These are phyloP conservation scores for Chaetomium olivaceum DNA, from an alignment of 2,329 filamentous ascomycete genomes.

Conservation along the genomic window DNA sequence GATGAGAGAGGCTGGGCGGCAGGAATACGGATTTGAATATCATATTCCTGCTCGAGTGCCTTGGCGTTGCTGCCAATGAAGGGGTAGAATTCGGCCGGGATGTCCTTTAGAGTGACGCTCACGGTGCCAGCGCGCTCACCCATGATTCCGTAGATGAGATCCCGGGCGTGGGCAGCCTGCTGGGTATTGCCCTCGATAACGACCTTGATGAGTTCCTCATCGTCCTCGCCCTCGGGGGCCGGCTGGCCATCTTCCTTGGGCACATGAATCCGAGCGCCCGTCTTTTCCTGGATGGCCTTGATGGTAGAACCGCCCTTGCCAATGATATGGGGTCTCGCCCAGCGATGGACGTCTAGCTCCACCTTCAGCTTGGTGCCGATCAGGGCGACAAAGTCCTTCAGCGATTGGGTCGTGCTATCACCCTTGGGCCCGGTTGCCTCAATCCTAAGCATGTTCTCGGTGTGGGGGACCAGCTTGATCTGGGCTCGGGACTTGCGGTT, in stretches of 20 bases:
- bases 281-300: slow-evolving; percentile 84
- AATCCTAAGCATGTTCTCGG: slow-evolving; percentile 73
- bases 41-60: slow-evolving; percentile 69
- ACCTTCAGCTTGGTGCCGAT: slow-evolving; percentile 84
- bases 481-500: slow-evolving; percentile 88
- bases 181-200: slow-evolving; percentile 88
- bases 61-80: slow-evolving; percentile 76
- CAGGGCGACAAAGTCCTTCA: slow-evolving; percentile 85
- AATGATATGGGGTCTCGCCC: slow-evolving; percentile 85
- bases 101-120: slow-evolving; percentile 76
- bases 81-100: slow-evolving; percentile 91
- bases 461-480: slow-evolving; percentile 73
- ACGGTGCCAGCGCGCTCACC: slow-evolving; percentile 81
- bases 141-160: slow-evolving; percentile 83
- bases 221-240: slow-evolving; percentile 67
- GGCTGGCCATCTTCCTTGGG: slow-evolving; percentile 71
- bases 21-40: slow-evolving; percentile 80
- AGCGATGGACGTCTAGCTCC: slow-evolving; percentile 78
- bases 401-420: slow-evolving; percentile 80
- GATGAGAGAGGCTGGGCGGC: slow-evolving; percentile 75
- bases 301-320: slow-evolving; percentile 88
- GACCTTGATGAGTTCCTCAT: slow-evolving; percentile 81
- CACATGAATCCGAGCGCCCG: slow-evolving; percentile 86
- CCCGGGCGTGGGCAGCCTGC: slow-evolving; percentile 78
- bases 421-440: slow-evolving; percentile 76